A percentile compares a stretch with the other conserved stretches of the same genome.
These are phyloP conservation scores for Penicillium mononematosum DNA, from an alignment of 495 filamentous ascomycete species.

Conservation along the genomic window DNA sequence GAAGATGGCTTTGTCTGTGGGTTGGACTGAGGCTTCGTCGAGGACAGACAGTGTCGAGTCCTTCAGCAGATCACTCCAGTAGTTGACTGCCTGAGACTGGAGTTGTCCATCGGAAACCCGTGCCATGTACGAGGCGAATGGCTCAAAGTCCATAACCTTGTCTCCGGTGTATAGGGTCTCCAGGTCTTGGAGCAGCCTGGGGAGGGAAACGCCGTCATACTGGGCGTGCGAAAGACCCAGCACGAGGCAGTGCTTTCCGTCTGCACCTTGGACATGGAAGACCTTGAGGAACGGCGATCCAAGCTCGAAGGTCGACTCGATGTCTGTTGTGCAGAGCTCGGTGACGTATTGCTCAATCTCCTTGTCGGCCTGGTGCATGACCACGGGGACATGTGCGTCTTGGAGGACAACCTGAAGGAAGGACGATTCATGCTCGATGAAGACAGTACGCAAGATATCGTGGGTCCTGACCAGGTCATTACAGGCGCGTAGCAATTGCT, in stretches of 20 bases:
- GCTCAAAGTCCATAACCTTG: slow-evolving; percentile 30
- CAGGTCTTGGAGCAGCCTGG: slow-evolving; percentile 52
- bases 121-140: slow-evolving; percentile 55
- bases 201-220: slow-evolving; percentile 66
- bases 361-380: slow-evolving; percentile 25
- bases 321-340: slow-evolving; percentile 38
- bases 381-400: slow-evolving; percentile 35
- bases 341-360: slow-evolving; percentile 44
- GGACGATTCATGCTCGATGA: slow-evolving; percentile 47
- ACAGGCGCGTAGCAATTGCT: slow-evolving; percentile 34
- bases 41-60: slow-evolving; percentile 53
- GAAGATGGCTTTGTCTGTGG: slow-evolving; percentile 39
- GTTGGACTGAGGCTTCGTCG: slow-evolving; percentile 29
- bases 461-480: slow-evolving; percentile 49
- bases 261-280: slow-evolving; percentile 43
- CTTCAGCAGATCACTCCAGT: slow-evolving; percentile 54
- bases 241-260: slow-evolving; percentile 46
- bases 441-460: slow-evolving; percentile 65
- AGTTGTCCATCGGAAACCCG: slow-evolving; percentile 14
- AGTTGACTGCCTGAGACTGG: slow-evolving; percentile 26
- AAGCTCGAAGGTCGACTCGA: slow-evolving; percentile 45
- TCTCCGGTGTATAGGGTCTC: slow-evolving; percentile 43
- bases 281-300: slow-evolving; percentile 58
- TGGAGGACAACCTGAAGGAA: slow-evolving; percentile 57
- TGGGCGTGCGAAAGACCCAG: slow-evolving; percentile 65